Base-by-base conservation (phyloP, 306 rosid species). In the Fragaria vesca region DNA sequence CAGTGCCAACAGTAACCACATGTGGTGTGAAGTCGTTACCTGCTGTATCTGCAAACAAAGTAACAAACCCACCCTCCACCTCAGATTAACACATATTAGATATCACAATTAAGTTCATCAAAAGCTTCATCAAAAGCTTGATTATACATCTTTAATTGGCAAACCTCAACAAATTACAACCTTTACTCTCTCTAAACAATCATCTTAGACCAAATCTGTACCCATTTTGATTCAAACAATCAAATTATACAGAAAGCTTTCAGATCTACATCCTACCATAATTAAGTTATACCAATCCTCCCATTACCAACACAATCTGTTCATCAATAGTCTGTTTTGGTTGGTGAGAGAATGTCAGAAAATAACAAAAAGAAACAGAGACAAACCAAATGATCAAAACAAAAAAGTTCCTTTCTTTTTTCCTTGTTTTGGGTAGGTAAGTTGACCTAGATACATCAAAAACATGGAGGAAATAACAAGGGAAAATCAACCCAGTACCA, bases 21-120 rank as follows among this genome's bases (percentile, higher is more conserved):
- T 87, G 96, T 5, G 98, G 89, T 67, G 85, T 84, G 51, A 94
- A 94, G 81, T 89, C 91, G 76, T 84, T 88, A 74, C 87, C 88
- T 47, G 91, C 92, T 0, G 90, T 81, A 81, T 42, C 84, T 30
- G 89, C 87, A 84, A 89, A 83, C 72, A 24, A 24, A 24, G 26
- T 24, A 24, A 24, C 26, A 84, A 68, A 68, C 72, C 77, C 94
- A 38, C 94, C 97, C 90, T 74, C 89, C 84, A 69, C 78, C 86
- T 83, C 77, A 83, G 66, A 68, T 24, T 58, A 13, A 28, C 75
- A 79, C 10, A 82, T 62, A 76, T 84, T n/a, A 81, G 75, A 76
- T 21, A 46, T 69, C 34, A 15, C 24, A 10, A 45, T 45, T 8
- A 47, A 46, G 15, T 47, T 47, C 36, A 70, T 26, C 13, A 48